Evolutionary conservation across 352 stramenopile genomes (phyloP), one percentile per base, ranked within the genome.

Genomic region (Peronospora destructor): DNA sequence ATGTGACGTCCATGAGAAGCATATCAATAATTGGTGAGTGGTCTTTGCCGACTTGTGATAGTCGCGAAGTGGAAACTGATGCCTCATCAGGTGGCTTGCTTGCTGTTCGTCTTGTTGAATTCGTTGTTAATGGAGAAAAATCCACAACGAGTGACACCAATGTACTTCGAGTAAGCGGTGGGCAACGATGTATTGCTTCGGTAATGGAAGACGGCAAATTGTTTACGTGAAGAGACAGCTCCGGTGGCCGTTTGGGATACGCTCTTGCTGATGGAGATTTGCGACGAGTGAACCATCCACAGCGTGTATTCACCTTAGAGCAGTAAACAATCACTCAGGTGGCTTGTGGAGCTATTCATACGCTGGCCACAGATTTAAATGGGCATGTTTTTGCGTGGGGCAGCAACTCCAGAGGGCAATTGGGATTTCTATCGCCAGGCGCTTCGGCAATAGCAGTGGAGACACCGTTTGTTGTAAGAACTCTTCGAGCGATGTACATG

Each of bases 341-440:
- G 3, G 49, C 80, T 3, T 91, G 80, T 19, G 80, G 80, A 30
- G 71, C 65, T 9, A 88, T 86, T 41, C 80, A 91, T 35, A 70
- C 75, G 3, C 60, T 91, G 1, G n/a, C n/a, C n/a, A n/a, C n/a
- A n/a, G 76, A 88, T 49, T 25, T 88, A 10, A 85, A 91, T 40
- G 80, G 76, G 14, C 76, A 88, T 47, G 73, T 91, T 6, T 87
- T 73, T 49, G 66, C 73, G 2, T 91, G n/a, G n/a, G n/a, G n/a
- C n/a, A n/a, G n/a, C n/a, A n/a, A n/a, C n/a, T n/a, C n/a, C 76
- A 64, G 55, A 36, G 68, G 71, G 1, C 76, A 84, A 29, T 44
- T 86, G 9, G 71, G 71, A 7, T 73, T 83, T 43, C 26, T 74
- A 8, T 62, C 54, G 6, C 39, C 64, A 23, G 21, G 38, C 11